Percentiles rank a stretch among this genome's conserved stretches.
These are phyloP conservation scores for Plasmodium coatneyi DNA, from an alignment of 169 alveolate species.

Conservation along the genomic window DNA sequence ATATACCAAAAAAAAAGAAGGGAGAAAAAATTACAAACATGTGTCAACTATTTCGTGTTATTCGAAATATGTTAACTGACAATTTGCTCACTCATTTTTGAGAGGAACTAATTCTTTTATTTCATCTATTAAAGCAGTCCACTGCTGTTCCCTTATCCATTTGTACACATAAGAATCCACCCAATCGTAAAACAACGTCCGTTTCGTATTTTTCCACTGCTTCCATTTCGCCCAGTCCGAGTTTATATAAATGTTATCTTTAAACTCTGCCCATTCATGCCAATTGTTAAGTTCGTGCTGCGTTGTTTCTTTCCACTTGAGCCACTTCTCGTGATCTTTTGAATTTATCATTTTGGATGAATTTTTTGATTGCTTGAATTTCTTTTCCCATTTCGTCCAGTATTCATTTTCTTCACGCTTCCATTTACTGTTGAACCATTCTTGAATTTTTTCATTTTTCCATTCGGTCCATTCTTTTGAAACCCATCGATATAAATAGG, in stretches of 20 bases:
- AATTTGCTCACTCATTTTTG: neutral
- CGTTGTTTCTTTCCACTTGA: neutral
- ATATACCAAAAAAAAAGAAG: neutral
- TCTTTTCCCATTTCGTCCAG: conserved; percentile 24
- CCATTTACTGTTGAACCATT: conserved; percentile 15
- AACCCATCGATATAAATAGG: conserved; percentile 1
- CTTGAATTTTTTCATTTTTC: neutral
- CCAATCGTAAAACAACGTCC: neutral
- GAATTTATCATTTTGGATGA: neutral
- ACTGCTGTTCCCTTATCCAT: neutral
- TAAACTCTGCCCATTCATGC: neutral
- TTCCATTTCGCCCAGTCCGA: neutral
- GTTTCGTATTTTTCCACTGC: neutral
- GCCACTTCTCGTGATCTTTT: neutral
- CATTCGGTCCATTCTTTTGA: neutral
- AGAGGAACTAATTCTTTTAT: neutral
- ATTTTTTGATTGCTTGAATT: neutral
- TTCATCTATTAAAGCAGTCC: neutral
- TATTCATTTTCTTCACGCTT: conserved; percentile 5
- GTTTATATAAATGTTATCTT: neutral
- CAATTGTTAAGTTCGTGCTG: neutral
- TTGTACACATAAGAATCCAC: neutral
- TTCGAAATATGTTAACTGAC: too few relatives aligned
- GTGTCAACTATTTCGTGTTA: neutral
- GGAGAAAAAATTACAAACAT: neutral